A percentile compares a stretch with the other conserved stretches of the same genome.
phyloP scores from a whole-genome alignment of 495 filamentous ascomycete species.

The Xylaria castorea region DNA sequence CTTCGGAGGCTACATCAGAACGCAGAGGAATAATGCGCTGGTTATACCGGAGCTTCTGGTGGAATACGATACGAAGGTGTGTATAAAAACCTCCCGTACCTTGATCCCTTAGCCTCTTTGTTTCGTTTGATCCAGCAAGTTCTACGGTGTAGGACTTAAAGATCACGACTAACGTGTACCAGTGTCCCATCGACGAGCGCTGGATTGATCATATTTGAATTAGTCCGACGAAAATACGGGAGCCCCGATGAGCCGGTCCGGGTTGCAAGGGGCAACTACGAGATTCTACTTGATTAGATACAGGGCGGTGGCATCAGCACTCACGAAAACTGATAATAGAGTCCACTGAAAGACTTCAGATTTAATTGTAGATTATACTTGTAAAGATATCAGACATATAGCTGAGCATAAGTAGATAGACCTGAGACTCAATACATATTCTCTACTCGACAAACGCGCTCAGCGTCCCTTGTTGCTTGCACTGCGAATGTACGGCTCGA shows the following conservation, averaged over 20 bases:
- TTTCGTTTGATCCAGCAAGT: background rate
- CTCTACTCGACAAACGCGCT: background rate
- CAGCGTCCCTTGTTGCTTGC: slow-evolving; percentile 44
- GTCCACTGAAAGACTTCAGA: background rate
- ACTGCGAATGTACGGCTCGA: slow-evolving; percentile 58
- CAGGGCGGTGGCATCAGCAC: background rate
- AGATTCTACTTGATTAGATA: slow-evolving; percentile 67
- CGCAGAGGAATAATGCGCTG: slow-evolving; percentile 70
- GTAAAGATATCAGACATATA: background rate
- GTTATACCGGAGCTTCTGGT: slow-evolving; percentile 79
- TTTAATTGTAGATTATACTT: background rate
- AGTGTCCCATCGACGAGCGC: slow-evolving; percentile 84
- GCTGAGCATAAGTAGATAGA: background rate
- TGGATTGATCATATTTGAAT: slow-evolving; percentile 86
- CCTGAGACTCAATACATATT: background rate
- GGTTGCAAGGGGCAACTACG: slow-evolving; percentile 68
- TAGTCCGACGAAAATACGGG: slow-evolving; percentile 82
- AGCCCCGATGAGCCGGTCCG: slow-evolving; percentile 66
- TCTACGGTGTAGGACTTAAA: background rate
- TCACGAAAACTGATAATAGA: slow-evolving; percentile 20
- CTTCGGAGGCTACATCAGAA: slow-evolving; percentile 63
- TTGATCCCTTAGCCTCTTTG: background rate
- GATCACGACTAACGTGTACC: background rate
- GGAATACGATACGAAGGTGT: slow-evolving; percentile 65
- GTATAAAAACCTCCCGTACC: background rate